Percentiles rank a stretch among this genome's conserved stretches.
Evolutionary conservation across 306 rosid genomes (phyloP).

Genomic region (Cercis canadensis): DNA sequence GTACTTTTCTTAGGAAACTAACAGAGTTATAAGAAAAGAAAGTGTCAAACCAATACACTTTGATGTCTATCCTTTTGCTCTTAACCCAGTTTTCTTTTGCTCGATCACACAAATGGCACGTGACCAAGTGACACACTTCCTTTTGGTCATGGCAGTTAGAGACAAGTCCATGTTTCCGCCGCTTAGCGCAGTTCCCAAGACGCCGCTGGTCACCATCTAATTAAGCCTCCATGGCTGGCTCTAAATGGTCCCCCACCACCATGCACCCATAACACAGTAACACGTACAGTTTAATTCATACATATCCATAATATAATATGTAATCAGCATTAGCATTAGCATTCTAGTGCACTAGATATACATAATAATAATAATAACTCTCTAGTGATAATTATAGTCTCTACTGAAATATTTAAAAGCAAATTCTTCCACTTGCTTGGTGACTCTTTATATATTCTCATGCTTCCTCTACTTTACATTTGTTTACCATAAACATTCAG

Average conservation of each 20-base stretch:
- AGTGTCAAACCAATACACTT: slow-evolving; percentile 25
- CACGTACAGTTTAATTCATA: too few relatives aligned
- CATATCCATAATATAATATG: too few relatives aligned
- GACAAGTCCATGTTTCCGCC: slow-evolving; percentile 52
- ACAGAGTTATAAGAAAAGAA: slow-evolving; percentile 8
- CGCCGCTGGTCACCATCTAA: slow-evolving; percentile 48
- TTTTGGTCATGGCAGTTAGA: slow-evolving; percentile 52
- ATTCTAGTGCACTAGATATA: slow-evolving; percentile 4
- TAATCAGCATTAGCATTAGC: too few relatives aligned
- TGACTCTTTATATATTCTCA: slow-evolving; percentile 40
- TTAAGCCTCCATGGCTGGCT: slow-evolving; percentile 22
- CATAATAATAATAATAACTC: slow-evolving; percentile 27
- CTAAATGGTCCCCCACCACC: slow-evolving; percentile 44
- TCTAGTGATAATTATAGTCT: slow-evolving; percentile 36
- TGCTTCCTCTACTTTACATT: slow-evolving; percentile 37
- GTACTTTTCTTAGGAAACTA: slow-evolving; percentile 23
- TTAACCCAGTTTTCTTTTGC: slow-evolving; percentile 8
- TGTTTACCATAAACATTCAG: slow-evolving; percentile 31
- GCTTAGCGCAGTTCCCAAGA: slow-evolving; percentile 44
- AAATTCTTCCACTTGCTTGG: slow-evolving; percentile 43
- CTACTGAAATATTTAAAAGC: slow-evolving; percentile 17
- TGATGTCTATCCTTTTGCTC: slow-evolving; percentile 19
- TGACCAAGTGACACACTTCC: slow-evolving; percentile 45
- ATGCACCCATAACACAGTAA: neutral
- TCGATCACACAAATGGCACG: slow-evolving; percentile 41